Percentiles rank a stretch among this genome's conserved stretches.
Evolutionary conservation across 176 grass and related monocot species (phyloP).

Genomic region (Echinochloa phyllopogon): DNA sequence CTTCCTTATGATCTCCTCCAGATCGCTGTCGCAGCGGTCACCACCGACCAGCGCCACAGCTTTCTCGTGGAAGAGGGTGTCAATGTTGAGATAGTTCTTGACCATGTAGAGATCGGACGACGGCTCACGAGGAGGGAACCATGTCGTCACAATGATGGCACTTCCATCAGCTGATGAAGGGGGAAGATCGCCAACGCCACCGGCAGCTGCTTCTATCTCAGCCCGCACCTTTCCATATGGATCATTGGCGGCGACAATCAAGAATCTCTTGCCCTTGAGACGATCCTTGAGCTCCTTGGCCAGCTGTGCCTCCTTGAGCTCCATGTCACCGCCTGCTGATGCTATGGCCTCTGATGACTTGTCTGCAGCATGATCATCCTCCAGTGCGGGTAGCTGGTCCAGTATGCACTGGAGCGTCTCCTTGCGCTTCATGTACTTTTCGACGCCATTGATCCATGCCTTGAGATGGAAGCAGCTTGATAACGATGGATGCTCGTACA

Average conservation of each 20-base stretch:
- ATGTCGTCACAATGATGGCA: constrained; percentile 29
- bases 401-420: background rate
- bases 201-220: background rate
- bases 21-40: background rate
- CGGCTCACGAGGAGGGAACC: background rate
- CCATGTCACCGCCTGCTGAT: background rate
- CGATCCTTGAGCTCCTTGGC: background rate
- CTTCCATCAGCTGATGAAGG: background rate
- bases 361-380: background rate
- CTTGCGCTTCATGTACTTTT: background rate
- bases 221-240: background rate
- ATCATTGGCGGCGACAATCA: background rate
- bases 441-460: background rate
- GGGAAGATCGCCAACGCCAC: background rate
- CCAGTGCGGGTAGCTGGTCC: background rate
- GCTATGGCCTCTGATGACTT: background rate
- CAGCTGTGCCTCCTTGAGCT: background rate
- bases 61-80: background rate
- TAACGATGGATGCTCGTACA: background rate
- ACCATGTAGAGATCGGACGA: background rate
- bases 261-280: background rate
- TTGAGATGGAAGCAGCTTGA: background rate
- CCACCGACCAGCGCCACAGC: background rate
- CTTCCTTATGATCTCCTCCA: background rate
- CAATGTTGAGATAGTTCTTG: background rate